Percentiles rank a stretch among this genome's conserved stretches.
Evolutionary conservation across 2,329 filamentous ascomycete species (phyloP).

Genomic region (Anthostomella pinea): DNA sequence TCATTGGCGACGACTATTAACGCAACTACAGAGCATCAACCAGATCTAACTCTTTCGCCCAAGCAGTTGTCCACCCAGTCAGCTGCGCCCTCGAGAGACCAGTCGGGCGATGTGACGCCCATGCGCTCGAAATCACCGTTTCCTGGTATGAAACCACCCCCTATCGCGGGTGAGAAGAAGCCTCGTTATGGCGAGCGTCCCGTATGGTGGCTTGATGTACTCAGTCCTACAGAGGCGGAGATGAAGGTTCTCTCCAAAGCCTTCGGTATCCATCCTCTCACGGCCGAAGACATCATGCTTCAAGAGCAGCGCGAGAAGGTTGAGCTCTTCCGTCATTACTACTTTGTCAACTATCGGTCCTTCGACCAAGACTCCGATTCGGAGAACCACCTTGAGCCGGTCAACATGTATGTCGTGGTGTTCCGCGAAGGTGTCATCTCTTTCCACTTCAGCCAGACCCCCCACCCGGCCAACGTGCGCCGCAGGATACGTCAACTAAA

Average conservation of each 20-base stretch:
- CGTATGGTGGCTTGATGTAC: constrained; percentile 94
- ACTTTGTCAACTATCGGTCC: constrained; percentile 97
- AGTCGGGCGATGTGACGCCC: constrained; percentile 22
- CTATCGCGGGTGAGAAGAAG: constrained; percentile 29
- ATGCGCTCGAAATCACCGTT: constrained; percentile 22
- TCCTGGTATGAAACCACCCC: constrained; percentile 21
- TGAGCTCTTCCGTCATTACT: constrained; percentile 94
- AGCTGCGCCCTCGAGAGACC: constrained; percentile 15
- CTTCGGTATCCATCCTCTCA: constrained; percentile 94
- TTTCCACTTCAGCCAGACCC: constrained; percentile 96
- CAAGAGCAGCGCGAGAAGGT: constrained; percentile 98
- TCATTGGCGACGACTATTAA: constrained; percentile 37
- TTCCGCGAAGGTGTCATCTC: constrained; percentile 94
- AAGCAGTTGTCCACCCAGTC: constrained; percentile 13
- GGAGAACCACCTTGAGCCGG: constrained; percentile 87
- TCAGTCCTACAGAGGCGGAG: constrained; percentile 87
- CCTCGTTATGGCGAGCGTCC: constrained; percentile 72
- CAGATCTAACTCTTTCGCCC: constrained; percentile 10
- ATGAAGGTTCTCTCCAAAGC: constrained; percentile 92
- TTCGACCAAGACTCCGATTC: constrained; percentile 93
- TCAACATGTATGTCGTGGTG: constrained; percentile 97
- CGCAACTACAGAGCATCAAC: constrained; percentile 13
- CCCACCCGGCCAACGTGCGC: constrained; percentile 93
- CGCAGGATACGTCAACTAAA: constrained; percentile 88
- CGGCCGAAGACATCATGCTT: constrained; percentile 94